phyloP scores from a whole-genome alignment of 768 basidiomycete genomes.

The Galerina sulciceps region DNA sequence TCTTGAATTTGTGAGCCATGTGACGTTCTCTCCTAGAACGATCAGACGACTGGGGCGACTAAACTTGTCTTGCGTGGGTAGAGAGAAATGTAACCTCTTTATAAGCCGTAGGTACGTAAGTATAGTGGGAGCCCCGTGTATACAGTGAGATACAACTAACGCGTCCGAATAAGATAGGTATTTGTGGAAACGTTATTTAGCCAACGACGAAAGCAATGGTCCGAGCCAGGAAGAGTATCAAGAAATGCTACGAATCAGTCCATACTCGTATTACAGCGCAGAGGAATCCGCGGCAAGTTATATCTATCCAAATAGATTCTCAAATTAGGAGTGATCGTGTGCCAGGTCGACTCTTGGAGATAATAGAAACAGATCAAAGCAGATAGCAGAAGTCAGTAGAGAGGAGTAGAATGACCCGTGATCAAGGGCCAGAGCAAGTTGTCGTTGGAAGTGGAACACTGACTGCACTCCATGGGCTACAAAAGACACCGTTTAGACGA shows the following conservation, averaged over 20 bases:
- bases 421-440: slow-evolving; percentile 38
- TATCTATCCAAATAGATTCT: not conserved
- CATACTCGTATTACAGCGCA: slow-evolving; percentile 2
- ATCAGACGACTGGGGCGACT: not conserved
- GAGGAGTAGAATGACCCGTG: not conserved
- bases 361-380: not conserved
- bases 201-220: not conserved
- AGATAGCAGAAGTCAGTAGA: not conserved
- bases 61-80: not conserved
- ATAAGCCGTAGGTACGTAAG: not conserved
- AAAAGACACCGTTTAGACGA: slow-evolving; percentile 5
- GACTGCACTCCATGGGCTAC: slow-evolving; percentile 63
- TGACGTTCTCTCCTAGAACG: not conserved
- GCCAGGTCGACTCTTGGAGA: not conserved
- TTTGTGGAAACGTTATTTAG: too few relatives aligned
- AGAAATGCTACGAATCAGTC: slow-evolving; percentile 2
- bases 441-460: slow-evolving; percentile 50
- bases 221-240: not conserved
- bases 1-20: slow-evolving; percentile 1
- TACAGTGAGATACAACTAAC: not conserved
- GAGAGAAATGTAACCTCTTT: not conserved
- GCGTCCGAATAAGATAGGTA: not conserved
- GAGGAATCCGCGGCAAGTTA: not conserved
- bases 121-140: not conserved
- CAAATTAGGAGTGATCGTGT: not conserved